Conservation (phyloP, 2,329 filamentous ascomycete species). For the Diaporthe vaccinii region DNA sequence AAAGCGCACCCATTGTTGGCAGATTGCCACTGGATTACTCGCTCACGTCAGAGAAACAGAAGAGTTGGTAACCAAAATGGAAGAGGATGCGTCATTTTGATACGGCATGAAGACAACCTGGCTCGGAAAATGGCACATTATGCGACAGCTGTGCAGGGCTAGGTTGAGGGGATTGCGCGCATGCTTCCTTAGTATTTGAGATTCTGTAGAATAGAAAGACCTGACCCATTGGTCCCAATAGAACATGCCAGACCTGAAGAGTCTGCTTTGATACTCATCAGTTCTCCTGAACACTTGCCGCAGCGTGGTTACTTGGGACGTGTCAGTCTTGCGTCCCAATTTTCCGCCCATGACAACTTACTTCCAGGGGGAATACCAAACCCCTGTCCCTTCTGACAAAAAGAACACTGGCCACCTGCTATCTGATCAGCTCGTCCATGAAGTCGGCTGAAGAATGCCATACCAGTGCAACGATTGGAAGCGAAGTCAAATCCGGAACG, state of each 20-base stretch:
- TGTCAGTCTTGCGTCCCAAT: neutral
- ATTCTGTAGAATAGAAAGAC: neutral
- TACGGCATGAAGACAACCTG: neutral
- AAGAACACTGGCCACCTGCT: neutral
- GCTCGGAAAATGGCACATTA: neutral
- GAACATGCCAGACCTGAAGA: neutral
- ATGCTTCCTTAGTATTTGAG: neutral
- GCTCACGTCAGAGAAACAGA: neutral
- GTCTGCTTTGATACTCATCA: neutral
- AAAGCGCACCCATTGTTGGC: neutral
- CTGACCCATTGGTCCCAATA: neutral
- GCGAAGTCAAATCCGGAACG: neutral
- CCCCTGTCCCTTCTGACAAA: neutral
- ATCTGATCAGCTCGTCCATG: neutral
- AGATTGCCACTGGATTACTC: neutral
- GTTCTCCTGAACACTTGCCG: neutral
- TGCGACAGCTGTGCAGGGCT: neutral
- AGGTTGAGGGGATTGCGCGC: neutral
- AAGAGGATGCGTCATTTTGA: neutral
- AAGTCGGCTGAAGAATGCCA: neutral
- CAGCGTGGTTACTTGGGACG: neutral
- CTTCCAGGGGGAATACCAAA: neutral
- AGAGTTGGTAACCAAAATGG: neutral
- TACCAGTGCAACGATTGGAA: constrained; percentile 5
- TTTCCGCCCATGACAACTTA: neutral